Evolutionary conservation across 1,284 basidiomycete genomes (phyloP).

Genomic region (Volvariella volvacea): DNA sequence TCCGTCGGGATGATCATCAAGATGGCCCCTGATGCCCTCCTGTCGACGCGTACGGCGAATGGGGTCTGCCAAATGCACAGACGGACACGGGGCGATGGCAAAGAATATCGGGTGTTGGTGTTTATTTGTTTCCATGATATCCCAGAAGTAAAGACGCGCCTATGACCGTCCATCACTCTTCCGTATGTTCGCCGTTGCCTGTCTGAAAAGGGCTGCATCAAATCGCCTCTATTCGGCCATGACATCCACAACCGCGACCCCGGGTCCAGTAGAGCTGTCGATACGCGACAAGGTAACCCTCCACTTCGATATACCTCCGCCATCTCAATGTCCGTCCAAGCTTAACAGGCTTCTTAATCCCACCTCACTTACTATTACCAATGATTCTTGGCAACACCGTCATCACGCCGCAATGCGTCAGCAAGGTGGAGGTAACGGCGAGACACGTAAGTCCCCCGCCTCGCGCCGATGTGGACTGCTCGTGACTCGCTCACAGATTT

Average conservation of each 20-base stretch:
- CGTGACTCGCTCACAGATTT: slow-evolving; percentile 51
- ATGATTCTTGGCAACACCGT: slow-evolving; percentile 73
- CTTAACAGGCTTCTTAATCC: slow-evolving; percentile 56
- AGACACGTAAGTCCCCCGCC: slow-evolving; percentile 54
- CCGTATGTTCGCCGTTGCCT: no score
- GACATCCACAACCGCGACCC: slow-evolving; percentile 11
- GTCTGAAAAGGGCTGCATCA: no score
- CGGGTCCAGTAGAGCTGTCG: slow-evolving; percentile 34
- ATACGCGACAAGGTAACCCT: slow-evolving; percentile 48
- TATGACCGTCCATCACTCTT: no score
- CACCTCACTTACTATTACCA: slow-evolving; percentile 51
- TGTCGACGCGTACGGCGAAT: no score
- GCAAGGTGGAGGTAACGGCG: slow-evolving; percentile 50
- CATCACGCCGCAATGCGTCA: slow-evolving; percentile 72
- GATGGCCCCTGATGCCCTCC: no score
- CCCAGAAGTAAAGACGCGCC: no score
- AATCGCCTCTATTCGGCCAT: slow-evolving; percentile 1
- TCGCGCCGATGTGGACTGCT: slow-evolving; percentile 4
- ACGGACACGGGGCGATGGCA: no score
- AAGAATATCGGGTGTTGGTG: no score
- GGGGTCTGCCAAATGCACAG: no score
- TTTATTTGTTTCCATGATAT: no score
- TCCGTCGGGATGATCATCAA: no score
- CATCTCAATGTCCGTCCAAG: slow-evolving; percentile 17
- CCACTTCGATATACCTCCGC: slow-evolving; percentile 5